Percentiles rank a stretch among this genome's conserved stretches.
phyloP scores from a whole-genome alignment of 148 eudicot species.

The Amaranthus palmeri region DNA sequence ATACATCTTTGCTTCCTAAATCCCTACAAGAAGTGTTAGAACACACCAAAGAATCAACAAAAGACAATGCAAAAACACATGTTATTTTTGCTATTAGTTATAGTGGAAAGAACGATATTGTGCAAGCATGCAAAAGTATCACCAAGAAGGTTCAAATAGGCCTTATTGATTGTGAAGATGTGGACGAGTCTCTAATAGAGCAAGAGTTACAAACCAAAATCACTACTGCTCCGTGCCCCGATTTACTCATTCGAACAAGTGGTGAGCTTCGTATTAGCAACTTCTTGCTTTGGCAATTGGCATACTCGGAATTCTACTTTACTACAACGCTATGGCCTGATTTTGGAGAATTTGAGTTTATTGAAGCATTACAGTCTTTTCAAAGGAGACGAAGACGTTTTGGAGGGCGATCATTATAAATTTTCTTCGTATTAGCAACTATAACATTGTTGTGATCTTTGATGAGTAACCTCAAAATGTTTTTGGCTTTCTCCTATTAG shows the following conservation, averaged over 20 bases:
- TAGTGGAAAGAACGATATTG: slow-evolving; percentile 27
- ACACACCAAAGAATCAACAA: slow-evolving; percentile 15
- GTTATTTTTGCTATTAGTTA: slow-evolving; percentile 24
- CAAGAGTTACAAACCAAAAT: slow-evolving; percentile 29
- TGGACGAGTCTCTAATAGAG: slow-evolving; percentile 19
- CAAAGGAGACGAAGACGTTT: slow-evolving; percentile 31
- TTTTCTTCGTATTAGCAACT: no score
- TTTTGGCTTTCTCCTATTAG: no score
- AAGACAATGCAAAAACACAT: slow-evolving; percentile 16
- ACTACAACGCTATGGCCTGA: slow-evolving; percentile 22
- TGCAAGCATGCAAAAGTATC: slow-evolving; percentile 27
- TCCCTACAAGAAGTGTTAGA: slow-evolving; percentile 18
- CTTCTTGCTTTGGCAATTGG: slow-evolving; percentile 39
- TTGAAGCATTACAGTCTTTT: slow-evolving; percentile 28
- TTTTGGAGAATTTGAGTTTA: slow-evolving; percentile 26
- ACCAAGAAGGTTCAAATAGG: slow-evolving; percentile 30
- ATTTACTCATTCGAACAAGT: slow-evolving; percentile 32
- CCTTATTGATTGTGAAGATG: slow-evolving; percentile 18
- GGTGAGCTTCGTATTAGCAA: slow-evolving; percentile 33
- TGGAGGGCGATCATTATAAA: slow-evolving; percentile 20
- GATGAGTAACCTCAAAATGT: no score
- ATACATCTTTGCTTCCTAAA: slow-evolving; percentile 17
- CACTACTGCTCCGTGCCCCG: slow-evolving; percentile 23
- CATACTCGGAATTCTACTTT: slow-evolving; percentile 33
- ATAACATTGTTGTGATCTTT: no score